phyloP scores from a whole-genome alignment of 2,329 filamentous ascomycete genomes.

The Cladosporium sp. region DNA sequence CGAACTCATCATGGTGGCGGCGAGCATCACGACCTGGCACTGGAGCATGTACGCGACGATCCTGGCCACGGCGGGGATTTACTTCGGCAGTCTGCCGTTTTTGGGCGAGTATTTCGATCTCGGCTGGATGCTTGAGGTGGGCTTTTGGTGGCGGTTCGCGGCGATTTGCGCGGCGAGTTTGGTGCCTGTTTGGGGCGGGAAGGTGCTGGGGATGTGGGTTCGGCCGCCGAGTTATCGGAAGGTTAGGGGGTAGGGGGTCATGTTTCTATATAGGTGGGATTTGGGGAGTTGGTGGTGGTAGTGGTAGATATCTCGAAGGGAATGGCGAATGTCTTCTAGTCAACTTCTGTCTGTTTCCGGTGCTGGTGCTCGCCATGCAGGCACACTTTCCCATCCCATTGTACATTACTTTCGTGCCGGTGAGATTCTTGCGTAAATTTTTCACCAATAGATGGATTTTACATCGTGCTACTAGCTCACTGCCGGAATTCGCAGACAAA shows the following conservation, averaged over 20 bases:
- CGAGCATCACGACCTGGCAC: constrained; percentile 96
- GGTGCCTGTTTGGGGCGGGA: constrained; percentile 80
- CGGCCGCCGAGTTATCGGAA: constrained; percentile 94
- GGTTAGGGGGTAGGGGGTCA: constrained; percentile 48
- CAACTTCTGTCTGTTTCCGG: too few relatives aligned
- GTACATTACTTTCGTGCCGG: too few relatives aligned
- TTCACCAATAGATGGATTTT: too few relatives aligned
- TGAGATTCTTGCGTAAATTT: too few relatives aligned
- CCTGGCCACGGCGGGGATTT: constrained; percentile 76
- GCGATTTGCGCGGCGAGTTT: constrained; percentile 76
- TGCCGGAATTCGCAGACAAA: too few relatives aligned
- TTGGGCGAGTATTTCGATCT: constrained; percentile 87
- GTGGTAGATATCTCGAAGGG: too few relatives aligned
- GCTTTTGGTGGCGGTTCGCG: constrained; percentile 81
- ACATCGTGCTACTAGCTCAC: too few relatives aligned
- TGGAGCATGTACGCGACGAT: constrained; percentile 83
- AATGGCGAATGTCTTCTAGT: too few relatives aligned
- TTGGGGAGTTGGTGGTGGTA: too few relatives aligned
- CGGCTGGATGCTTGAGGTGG: constrained; percentile 68
- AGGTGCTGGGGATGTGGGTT: constrained; percentile 77
- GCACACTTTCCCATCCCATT: too few relatives aligned
- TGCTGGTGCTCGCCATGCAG: too few relatives aligned
- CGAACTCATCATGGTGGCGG: constrained; percentile 94
- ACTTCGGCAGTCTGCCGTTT: constrained; percentile 77
- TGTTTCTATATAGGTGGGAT: too few relatives aligned